Evolutionary conservation across 1,284 basidiomycete species (phyloP).

Genomic region (Takashimella tepidaria): DNA sequence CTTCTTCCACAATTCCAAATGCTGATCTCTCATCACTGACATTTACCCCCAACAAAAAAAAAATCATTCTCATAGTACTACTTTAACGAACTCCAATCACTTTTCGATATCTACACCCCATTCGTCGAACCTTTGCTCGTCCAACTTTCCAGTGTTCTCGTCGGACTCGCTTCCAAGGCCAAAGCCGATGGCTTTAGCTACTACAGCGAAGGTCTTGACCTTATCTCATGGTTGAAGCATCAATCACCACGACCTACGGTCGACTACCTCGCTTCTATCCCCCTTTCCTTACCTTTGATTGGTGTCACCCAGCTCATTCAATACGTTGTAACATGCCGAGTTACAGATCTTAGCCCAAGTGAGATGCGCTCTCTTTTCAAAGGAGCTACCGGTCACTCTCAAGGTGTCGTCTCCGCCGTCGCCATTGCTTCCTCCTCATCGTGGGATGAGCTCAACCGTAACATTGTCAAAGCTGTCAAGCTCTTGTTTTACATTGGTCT

Average conservation of each 20-base stretch:
- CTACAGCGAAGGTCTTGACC: conserved; percentile 77
- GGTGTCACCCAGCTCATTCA: conserved; percentile 93
- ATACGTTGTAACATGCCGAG: conserved; percentile 75
- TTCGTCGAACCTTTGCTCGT: conserved; percentile 70
- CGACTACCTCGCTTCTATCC: conserved; percentile 87
- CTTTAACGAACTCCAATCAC: conserved; percentile 87
- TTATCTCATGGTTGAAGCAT: conserved; percentile 78
- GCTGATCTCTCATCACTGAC: conserved; percentile 20
- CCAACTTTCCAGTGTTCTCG: conserved; percentile 61
- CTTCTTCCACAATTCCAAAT: conserved; percentile 4
- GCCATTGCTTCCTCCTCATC: conserved; percentile 74
- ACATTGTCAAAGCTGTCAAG: conserved; percentile 75
- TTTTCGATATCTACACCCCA: conserved; percentile 86
- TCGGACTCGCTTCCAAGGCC: conserved; percentile 61
- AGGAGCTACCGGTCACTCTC: conserved; percentile 93
- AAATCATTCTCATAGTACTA: conserved; percentile 75
- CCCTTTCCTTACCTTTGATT: conserved; percentile 92
- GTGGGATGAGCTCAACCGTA: conserved; percentile 66
- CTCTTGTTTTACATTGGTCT: conserved; percentile 93
- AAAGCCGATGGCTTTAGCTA: conserved; percentile 59
- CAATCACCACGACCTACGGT: conserved; percentile 64
- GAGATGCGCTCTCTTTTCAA: conserved; percentile 70
- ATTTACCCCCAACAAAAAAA: too few species aligned
- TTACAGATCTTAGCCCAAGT: conserved; percentile 68
- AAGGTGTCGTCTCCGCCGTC: conserved; percentile 90